Percentiles rank a stretch among this genome's conserved stretches.
Evolutionary conservation across 495 filamentous ascomycete species (phyloP).

Genomic region (Sordaria brevicollis): DNA sequence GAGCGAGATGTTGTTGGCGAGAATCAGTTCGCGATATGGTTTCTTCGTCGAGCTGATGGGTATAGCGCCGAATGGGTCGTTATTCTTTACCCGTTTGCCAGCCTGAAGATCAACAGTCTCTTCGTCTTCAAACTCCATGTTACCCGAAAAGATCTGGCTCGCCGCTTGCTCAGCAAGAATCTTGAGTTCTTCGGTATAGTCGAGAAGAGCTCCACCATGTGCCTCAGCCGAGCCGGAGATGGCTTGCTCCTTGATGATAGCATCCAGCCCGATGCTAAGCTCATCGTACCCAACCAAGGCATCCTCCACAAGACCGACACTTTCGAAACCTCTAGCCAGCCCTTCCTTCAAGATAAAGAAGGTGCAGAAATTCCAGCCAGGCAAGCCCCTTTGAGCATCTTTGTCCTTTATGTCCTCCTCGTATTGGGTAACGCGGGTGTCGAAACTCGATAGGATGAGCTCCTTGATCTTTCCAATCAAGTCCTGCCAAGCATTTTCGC

Average conservation of each 20-base stretch:
- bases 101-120: slow-evolving; percentile 38
- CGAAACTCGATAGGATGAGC: slow-evolving; percentile 80
- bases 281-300: slow-evolving; percentile 89
- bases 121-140: slow-evolving; percentile 32
- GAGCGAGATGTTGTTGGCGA: slow-evolving; percentile 92
- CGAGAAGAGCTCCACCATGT: slow-evolving; percentile 56
- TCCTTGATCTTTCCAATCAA: slow-evolving; percentile 78
- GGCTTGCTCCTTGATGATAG: slow-evolving; percentile 66
- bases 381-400: slow-evolving; percentile 75
- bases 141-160: slow-evolving; percentile 18
- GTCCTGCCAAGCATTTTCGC: slow-evolving; percentile 67
- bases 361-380: slow-evolving; percentile 98
- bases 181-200: slow-evolving; percentile 61
- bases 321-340: slow-evolving; percentile 86
- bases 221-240: slow-evolving; percentile 39
- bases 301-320: slow-evolving; percentile 91
- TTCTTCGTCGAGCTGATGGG: slow-evolving; percentile 68
- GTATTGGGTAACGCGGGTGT: slow-evolving; percentile 83
- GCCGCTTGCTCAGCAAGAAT: slow-evolving; percentile 42
- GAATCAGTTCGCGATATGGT: slow-evolving; percentile 81
- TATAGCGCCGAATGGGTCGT: slow-evolving; percentile 35
- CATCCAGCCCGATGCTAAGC: slow-evolving; percentile 73
- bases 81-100: slow-evolving; percentile 15
- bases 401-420: slow-evolving; percentile 95
- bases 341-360: slow-evolving; percentile 98